Conservation (phyloP, 192 early-diverging fungal genomes). For the Coemansia sp. region DNA sequence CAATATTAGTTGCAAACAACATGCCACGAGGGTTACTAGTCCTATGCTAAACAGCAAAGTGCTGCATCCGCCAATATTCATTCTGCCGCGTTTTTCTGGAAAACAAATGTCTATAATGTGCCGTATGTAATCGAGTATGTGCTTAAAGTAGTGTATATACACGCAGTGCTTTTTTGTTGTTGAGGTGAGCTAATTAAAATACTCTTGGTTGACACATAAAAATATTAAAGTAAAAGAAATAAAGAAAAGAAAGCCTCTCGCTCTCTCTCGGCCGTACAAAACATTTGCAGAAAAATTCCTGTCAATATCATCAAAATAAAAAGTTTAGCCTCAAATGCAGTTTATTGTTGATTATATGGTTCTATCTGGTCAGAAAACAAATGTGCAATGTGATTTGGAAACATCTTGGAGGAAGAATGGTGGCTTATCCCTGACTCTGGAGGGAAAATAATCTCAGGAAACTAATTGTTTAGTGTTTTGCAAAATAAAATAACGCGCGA, state of each 20-base stretch:
- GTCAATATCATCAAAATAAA: conserved; percentile 3
- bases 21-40: conserved; percentile 23
- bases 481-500: background rate
- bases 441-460: background rate
- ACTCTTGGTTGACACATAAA: background rate
- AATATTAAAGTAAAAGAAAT: background rate
- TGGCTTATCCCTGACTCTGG: conserved; percentile 4
- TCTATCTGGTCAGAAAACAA: background rate
- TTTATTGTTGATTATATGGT: background rate
- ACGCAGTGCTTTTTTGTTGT: background rate
- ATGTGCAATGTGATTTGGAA: background rate
- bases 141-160: background rate
- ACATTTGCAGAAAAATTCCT: background rate
- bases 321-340: background rate
- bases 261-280: background rate
- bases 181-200: background rate
- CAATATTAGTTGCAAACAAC: conserved; percentile 23
- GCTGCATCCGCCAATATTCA: conserved; percentile 36
- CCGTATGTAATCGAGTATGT: background rate
- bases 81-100: background rate
- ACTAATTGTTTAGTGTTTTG: conserved; percentile 11
- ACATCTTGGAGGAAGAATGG: background rate
- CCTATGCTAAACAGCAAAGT: conserved; percentile 41
- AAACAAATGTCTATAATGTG: background rate
- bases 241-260: background rate